A percentile compares a stretch with the other conserved stretches of the same genome.
Evolutionary conservation across 192 early-diverging fungal species (phyloP).

Genomic region (Linnemannia zychae): DNA sequence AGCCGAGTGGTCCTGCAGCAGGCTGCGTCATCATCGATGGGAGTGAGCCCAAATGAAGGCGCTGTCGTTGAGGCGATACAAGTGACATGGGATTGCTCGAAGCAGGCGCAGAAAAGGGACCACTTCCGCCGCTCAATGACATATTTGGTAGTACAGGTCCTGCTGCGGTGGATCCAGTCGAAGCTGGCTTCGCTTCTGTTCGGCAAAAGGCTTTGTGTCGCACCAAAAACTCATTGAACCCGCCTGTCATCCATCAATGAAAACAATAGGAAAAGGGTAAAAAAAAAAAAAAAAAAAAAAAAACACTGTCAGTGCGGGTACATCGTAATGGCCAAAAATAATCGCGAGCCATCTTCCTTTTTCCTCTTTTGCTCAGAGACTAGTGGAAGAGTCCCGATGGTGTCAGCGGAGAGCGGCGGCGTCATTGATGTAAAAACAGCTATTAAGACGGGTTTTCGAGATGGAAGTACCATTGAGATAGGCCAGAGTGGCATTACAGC

Average conservation of each 20-base stretch:
- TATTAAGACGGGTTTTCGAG: background rate
- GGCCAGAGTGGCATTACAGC: slow-evolving; percentile 57
- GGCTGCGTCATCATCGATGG: slow-evolving; percentile 48
- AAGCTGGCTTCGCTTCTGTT: slow-evolving; percentile 12
- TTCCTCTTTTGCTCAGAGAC: background rate
- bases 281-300: background rate
- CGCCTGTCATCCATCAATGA: slow-evolving; percentile 56
- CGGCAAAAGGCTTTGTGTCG: slow-evolving; percentile 46
- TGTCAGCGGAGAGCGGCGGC: slow-evolving; percentile 2
- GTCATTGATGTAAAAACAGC: background rate
- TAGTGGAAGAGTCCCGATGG: background rate
- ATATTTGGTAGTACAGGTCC: background rate
- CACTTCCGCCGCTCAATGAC: slow-evolving; percentile 21
- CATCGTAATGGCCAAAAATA: background rate
- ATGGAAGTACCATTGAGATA: slow-evolving; percentile 61
- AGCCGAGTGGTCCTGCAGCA: slow-evolving; percentile 60
- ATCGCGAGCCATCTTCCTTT: background rate
- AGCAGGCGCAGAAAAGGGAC: background rate
- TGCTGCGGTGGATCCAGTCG: background rate
- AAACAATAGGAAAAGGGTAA: slow-evolving; percentile 5
- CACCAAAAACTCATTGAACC: slow-evolving; percentile 58
- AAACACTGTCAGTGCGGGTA: background rate
- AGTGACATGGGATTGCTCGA: slow-evolving; percentile 6
- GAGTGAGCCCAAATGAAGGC: slow-evolving; percentile 36
- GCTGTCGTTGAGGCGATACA: slow-evolving; percentile 37